A percentile compares a stretch with the other conserved stretches of the same genome.
Conservation (phyloP, 2,329 filamentous ascomycete genomes). For the Colletotrichum tropicale region DNA sequence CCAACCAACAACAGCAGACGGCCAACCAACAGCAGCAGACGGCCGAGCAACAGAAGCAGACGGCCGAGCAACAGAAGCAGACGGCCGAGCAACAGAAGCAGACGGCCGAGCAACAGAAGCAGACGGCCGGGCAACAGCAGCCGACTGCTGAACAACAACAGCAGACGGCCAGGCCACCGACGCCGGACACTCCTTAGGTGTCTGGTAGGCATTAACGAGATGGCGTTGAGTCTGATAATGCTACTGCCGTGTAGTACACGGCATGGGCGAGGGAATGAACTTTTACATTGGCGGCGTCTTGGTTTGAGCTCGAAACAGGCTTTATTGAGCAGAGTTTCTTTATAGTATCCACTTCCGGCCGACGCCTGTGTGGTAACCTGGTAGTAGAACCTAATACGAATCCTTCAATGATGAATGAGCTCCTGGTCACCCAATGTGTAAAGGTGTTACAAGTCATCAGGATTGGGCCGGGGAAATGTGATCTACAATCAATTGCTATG, state of each 20-base stretch:
- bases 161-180: not conserved
- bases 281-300: not conserved
- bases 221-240: not conserved
- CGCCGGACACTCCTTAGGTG: not conserved
- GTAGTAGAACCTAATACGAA: not conserved
- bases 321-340: not conserved
- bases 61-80: conserved; percentile 21
- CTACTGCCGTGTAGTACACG: not conserved
- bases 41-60: conserved; percentile 21
- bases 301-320: not conserved
- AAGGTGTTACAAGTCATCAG: not conserved
- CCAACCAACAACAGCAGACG: too few relatives aligned
- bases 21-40: conserved; percentile 20
- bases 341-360: not conserved
- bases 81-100: conserved; percentile 20
- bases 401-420: not conserved
- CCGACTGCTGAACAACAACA: not conserved
- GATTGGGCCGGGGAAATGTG: not conserved
- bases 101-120: conserved; percentile 20
- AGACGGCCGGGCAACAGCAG: conserved; percentile 25
- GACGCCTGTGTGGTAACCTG: not conserved
- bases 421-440: not conserved
- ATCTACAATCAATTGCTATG: not conserved
- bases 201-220: not conserved
- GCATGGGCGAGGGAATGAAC: not conserved